Evolutionary conservation across 768 basidiomycete species (phyloP).

Genomic region (Boletus vermiculosoides): DNA sequence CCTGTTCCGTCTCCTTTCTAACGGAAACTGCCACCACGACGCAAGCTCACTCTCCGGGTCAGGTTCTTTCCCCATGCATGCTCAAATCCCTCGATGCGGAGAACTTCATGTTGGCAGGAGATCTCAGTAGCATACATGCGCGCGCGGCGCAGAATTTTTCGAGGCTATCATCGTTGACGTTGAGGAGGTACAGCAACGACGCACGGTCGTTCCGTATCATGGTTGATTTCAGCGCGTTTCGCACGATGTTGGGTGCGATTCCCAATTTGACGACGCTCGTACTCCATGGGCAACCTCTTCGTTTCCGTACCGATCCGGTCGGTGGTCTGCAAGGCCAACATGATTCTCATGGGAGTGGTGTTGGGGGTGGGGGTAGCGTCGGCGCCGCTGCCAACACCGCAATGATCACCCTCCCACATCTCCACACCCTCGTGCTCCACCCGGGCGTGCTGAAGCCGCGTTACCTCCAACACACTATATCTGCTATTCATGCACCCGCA

Average conservation of each 20-base stretch:
- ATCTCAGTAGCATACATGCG: constrained; percentile 14
- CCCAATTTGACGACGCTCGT: constrained; percentile 26
- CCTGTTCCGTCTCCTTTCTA: constrained; percentile 27
- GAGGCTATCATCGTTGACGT: constrained; percentile 25
- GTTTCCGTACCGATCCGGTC: constrained; percentile 21
- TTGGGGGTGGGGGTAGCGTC: neutral
- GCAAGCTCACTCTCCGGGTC: neutral
- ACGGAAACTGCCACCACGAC: constrained; percentile 10
- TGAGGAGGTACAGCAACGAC: constrained; percentile 30
- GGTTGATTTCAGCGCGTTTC: constrained; percentile 30
- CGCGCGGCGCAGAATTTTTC: constrained; percentile 18
- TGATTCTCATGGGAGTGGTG: neutral
- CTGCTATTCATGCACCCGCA: constrained; percentile 28
- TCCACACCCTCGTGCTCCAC: constrained; percentile 31
- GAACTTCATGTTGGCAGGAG: constrained; percentile 27
- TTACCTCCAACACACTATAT: constrained; percentile 31
- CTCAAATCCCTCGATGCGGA: constrained; percentile 31
- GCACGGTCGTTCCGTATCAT: constrained; percentile 27
- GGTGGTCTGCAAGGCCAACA: constrained; percentile 6
- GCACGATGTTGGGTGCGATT: constrained; percentile 22
- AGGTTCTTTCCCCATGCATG: constrained; percentile 5
- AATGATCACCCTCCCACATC: constrained; percentile 23
- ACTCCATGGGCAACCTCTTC: constrained; percentile 29
- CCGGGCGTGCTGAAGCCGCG: constrained; percentile 32
- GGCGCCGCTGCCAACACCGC: neutral